Evolutionary conservation across 108 stramenopile species (phyloP), one percentile per base, ranked within the genome.

Genomic region (Poteriospumella lacustris): DNA sequence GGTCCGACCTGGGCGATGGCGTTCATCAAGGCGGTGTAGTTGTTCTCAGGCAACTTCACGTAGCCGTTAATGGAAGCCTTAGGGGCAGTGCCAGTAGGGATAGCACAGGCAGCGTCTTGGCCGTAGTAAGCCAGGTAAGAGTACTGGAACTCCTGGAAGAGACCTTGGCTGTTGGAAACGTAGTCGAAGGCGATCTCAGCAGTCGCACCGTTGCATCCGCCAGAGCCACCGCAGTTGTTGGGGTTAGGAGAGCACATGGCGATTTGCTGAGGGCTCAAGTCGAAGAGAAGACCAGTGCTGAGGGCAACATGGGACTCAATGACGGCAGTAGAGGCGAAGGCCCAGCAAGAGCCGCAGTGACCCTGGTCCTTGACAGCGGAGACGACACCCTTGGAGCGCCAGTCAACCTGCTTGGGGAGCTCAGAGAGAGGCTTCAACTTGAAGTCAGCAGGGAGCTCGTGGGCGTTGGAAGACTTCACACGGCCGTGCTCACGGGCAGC

Each of bases 301-400:
- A 91, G 84, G 33, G 91, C 91, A 28, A 92, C 64, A 62, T 92
- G 90, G 2, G 84, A 87, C 80, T 95, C 92, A 44, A 95, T 76
- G 19, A 64, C 83, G 0, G 89, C 39, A n/a, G 68, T 75, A 15
- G 68, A 44, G 62, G 68, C 78, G 43, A 79, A 79, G 1, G 78
- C 78, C 94, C 94, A 95, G 81, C 94, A 95, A 1, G 78, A 82
- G 15, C 92, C 94, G 78, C 94, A 95, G 1, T 33, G 70, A 5
- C 90, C 91, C 80, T 95, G 94, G 68, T 89, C 78, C 42, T 93
- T 92, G 68, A 92, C 88, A 40, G 90, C 86, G 9, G 87, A 88
- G 1, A 93, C 91, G 33, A 82, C 79, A 26, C 12, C 60, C 5
- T 5, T 76, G 1, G 59, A 47, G 28, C 90, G 75, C 94, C 94